phyloP scores from a whole-genome alignment of 805 yeast genomes.

The Saccharomycopsis oosterbeekiorum region DNA sequence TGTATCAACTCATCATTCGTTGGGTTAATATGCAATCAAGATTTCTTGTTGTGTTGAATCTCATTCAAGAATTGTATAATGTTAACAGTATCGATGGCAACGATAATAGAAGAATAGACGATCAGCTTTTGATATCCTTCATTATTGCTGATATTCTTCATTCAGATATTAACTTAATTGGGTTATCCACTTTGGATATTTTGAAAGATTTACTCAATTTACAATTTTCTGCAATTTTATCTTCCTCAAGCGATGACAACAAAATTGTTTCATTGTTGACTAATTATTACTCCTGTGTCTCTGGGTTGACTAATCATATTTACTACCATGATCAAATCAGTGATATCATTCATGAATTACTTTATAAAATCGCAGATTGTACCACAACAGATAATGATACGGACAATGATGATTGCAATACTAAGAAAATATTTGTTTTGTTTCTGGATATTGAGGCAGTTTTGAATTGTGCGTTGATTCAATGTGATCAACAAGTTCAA shows the following conservation, averaged over 20 bases:
- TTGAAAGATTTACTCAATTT: slow-evolving; percentile 47
- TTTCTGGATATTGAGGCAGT: slow-evolving; percentile 7
- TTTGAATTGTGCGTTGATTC: not conserved
- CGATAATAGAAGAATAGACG: slow-evolving; percentile 8
- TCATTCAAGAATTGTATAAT: slow-evolving; percentile 28
- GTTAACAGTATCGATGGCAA: not conserved
- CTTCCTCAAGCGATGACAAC: slow-evolving; percentile 1
- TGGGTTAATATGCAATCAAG: slow-evolving; percentile 78
- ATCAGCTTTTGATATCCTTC: slow-evolving; percentile 34
- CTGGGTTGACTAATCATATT: slow-evolving; percentile 63
- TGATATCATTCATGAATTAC: slow-evolving; percentile 67
- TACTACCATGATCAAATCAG: slow-evolving; percentile 81
- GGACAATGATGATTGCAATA: not conserved
- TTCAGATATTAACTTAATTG: slow-evolving; percentile 75
- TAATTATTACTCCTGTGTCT: slow-evolving; percentile 39
- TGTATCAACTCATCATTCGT: slow-evolving; percentile 56
- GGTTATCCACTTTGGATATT: slow-evolving; percentile 75
- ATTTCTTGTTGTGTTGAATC: slow-evolving; percentile 48
- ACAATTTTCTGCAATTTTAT: slow-evolving; percentile 26
- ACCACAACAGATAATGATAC: not conserved
- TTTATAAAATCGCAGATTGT: slow-evolving; percentile 30
- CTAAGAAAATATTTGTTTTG: not conserved
- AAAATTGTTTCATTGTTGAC: not conserved
- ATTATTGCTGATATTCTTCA: slow-evolving; percentile 52
- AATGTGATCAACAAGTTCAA: not conserved